phyloP scores from a whole-genome alignment of 2,329 filamentous ascomycete genomes.

The Drechslera avenae region DNA sequence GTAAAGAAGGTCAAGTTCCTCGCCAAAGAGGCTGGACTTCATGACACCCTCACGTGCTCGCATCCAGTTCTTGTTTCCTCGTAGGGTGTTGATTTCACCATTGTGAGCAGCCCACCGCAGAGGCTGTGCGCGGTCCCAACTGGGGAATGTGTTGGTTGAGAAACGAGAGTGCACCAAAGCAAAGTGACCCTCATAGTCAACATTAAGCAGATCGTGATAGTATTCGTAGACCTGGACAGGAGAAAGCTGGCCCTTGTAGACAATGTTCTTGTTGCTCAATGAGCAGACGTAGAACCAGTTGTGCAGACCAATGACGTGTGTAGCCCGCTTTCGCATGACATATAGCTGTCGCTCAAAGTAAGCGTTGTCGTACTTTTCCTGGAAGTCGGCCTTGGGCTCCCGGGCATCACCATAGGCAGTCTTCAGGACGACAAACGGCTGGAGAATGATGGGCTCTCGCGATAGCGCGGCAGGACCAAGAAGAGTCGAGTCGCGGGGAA shows the following conservation, averaged over 20 bases:
- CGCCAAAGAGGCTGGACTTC: conserved; percentile 89
- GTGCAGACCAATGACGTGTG: conserved; percentile 90
- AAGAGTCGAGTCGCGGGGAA: conserved; percentile 89
- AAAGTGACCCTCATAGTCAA: conserved; percentile 97
- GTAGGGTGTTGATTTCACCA: conserved; percentile 96
- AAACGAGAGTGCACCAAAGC: conserved; percentile 96
- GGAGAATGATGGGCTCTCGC: conserved; percentile 91
- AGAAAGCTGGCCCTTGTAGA: conserved; percentile 96
- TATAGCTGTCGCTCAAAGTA: conserved; percentile 93
- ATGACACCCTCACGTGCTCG: conserved; percentile 93
- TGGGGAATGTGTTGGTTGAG: conserved; percentile 97
- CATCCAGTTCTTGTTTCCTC: conserved; percentile 99
- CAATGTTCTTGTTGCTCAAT: conserved; percentile 96
- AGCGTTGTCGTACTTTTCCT: conserved; percentile 79
- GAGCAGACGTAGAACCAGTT: conserved; percentile 99
- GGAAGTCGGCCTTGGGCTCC: conserved; percentile 77
- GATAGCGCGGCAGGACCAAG: conserved; percentile 91
- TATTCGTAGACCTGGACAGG: conserved; percentile 97
- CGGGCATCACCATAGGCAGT: conserved; percentile 83
- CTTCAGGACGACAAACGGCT: conserved; percentile 90
- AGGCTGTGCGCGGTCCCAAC: conserved; percentile 96
- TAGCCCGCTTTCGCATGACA: conserved; percentile 90
- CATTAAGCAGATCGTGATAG: conserved; percentile 95
- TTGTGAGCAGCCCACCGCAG: conserved; percentile 97
- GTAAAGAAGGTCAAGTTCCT: conserved; percentile 88